Conservation (phyloP, 2,329 filamentous ascomycete genomes). For the Hypoxylon sp. region DNA sequence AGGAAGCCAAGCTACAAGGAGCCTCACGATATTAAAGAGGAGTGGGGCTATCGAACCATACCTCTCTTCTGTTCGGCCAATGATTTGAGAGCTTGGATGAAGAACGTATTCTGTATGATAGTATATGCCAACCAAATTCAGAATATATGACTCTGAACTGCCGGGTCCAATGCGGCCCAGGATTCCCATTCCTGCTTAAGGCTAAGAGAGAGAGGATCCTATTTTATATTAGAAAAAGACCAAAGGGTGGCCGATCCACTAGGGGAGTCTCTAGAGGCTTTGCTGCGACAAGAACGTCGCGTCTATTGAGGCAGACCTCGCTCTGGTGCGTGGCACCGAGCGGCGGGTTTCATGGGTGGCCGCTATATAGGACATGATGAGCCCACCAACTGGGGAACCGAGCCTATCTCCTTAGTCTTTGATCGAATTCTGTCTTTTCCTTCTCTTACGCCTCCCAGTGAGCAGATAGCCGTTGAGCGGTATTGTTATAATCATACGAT, state of each 20-base stretch:
- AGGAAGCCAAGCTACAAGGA: slow-evolving; percentile 36
- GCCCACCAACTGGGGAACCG: slow-evolving; percentile 17
- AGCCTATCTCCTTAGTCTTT: slow-evolving; percentile 19
- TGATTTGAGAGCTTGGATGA: not conserved
- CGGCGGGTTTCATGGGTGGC: slow-evolving; percentile 4
- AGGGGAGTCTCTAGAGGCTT: slow-evolving; percentile 3
- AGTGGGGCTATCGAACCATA: slow-evolving; percentile 35
- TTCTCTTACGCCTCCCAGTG: slow-evolving; percentile 29
- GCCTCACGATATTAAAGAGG: slow-evolving; percentile 35
- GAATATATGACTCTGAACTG: slow-evolving; percentile 13
- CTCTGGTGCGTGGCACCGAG: slow-evolving; percentile 4
- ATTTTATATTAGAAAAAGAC: not conserved
- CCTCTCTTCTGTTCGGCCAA: slow-evolving; percentile 8
- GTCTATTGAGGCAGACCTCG: slow-evolving; percentile 11
- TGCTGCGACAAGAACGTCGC: slow-evolving; percentile 31
- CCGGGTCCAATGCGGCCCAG: not conserved
- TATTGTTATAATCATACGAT: slow-evolving; percentile 31
- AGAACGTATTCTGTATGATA: slow-evolving; percentile 10
- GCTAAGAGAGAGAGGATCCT: not conserved
- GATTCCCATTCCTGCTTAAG: slow-evolving; percentile 9
- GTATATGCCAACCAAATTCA: slow-evolving; percentile 13
- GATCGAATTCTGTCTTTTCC: slow-evolving; percentile 23
- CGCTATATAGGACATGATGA: slow-evolving; percentile 39
- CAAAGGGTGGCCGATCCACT: no score
- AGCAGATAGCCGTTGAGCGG: slow-evolving; percentile 44